These are phyloP conservation scores for Dendrocalamus latiflorus DNA, from an alignment of 202 grass and related monocot genomes.

Conservation along the genomic window DNA sequence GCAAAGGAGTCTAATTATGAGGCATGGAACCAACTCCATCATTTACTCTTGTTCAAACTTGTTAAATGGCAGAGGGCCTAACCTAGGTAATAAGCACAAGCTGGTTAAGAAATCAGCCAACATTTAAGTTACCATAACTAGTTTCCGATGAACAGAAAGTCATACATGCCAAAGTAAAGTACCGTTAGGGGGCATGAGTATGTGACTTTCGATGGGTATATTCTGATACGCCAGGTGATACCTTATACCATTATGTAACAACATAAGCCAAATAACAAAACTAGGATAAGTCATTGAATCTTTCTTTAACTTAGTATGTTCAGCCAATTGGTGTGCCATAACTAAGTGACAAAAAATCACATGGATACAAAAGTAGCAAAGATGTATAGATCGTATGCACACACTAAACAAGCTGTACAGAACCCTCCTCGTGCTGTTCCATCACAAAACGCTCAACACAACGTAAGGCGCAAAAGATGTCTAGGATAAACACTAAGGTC, in stretches of 20 bases:
- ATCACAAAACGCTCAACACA: neutral
- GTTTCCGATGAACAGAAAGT: neutral
- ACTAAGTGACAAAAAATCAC: neutral
- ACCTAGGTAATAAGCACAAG: slow-evolving; percentile 8
- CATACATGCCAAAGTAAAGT: neutral
- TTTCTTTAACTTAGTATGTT: neutral
- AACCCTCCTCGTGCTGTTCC: neutral
- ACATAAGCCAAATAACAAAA: neutral
- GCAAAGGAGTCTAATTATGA: slow-evolving; percentile 11
- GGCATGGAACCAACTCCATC: slow-evolving; percentile 4
- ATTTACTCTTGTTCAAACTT: slow-evolving; percentile 26
- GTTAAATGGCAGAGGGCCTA: slow-evolving; percentile 14
- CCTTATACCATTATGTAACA: neutral
- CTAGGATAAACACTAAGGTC: neutral
- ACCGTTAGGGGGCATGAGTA: neutral
- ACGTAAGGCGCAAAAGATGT: neutral
- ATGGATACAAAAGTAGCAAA: neutral
- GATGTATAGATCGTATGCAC: neutral
- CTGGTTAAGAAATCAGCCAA: neutral
- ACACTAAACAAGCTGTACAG: neutral
- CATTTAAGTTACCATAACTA: neutral
- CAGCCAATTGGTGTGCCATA: neutral
- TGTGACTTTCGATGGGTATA: neutral
- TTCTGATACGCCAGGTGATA: neutral
- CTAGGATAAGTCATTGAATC: neutral